Conservation (phyloP, 2,329 filamentous ascomycete genomes). For the Parasarocladium wereldwijsianum region DNA sequence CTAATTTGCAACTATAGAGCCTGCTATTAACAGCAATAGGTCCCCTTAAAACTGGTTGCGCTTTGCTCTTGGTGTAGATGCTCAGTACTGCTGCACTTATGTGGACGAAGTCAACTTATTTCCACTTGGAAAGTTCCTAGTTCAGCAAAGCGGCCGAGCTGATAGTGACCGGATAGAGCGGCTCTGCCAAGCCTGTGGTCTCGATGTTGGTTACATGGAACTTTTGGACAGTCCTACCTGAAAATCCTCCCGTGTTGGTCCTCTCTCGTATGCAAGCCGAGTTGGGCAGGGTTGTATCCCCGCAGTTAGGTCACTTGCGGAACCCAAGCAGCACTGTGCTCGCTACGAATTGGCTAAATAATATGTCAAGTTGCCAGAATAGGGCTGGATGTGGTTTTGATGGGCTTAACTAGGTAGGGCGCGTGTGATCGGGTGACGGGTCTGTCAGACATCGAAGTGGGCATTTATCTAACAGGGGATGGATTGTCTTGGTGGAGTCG, state of each 20-base stretch:
- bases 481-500: slow-evolving; percentile 1
- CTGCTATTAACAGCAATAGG: too few relatives aligned
- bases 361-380: neutral
- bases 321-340: neutral
- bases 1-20: too few relatives aligned
- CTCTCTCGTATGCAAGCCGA: slow-evolving; percentile 1
- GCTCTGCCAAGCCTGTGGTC: neutral
- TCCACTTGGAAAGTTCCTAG: too few relatives aligned
- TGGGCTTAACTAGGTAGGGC: neutral
- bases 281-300: slow-evolving; percentile 1
- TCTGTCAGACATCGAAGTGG: slow-evolving; percentile 1
- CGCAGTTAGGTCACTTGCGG: slow-evolving; percentile 1
- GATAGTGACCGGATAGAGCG: slow-evolving; percentile 1
- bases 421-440: neutral
- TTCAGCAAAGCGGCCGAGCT: slow-evolving; percentile 1
- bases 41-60: too few relatives aligned
- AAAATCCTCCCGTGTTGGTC: slow-evolving; percentile 1
- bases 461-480: slow-evolving; percentile 1
- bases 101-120: too few relatives aligned
- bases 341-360: neutral
- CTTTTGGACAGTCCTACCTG: neutral
- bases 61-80: too few relatives aligned
- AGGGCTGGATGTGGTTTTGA: neutral
- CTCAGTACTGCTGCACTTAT: too few relatives aligned
- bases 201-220: slow-evolving; percentile 1